Evolutionary conservation across 345 rosid species (phyloP), one percentile per base, ranked within the genome.

Genomic region (Triadica sebifera): DNA sequence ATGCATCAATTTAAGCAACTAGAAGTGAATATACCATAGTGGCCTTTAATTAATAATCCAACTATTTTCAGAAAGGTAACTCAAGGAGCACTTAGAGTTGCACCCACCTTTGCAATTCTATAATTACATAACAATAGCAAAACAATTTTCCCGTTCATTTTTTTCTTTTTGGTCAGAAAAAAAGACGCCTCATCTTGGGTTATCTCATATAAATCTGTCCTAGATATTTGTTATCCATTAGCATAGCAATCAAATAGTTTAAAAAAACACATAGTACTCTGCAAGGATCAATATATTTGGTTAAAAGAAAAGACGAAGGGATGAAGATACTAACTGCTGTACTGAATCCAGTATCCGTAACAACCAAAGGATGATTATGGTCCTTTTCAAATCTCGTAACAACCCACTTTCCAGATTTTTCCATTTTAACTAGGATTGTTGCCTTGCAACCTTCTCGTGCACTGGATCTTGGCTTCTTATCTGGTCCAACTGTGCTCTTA

Each of bases 361-460:
- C 73, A 74, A 84, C 84, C 71, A 91, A 86, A 69, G 92, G 88
- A 80, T 91, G 97, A 75, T 88, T 91, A 76, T 91, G 97, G 73
- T 87, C 91, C 81, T 84, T 91, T 24, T 77, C 90, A 73, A 91
- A 91, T 88, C 93, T 89, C 19, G 97, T 85, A 41, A 91, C 91
- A 59, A 87, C 84, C 97, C 97, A 91, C 82, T 89, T 91, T 74
- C 90, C 93, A 24, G 89, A 85, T 77, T 88, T 91, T 72, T 91
- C 93, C 90, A 89, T 85, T 80, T 91, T 91, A 20, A 89, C 88
- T 64, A 91, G 78, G 75, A 91, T 88, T 13, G 91, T 91, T 45
- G 97, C 97, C 65, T 89, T 91, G 82, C 97, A 91, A 64, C 97
- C 97, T 84, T 91, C 97, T 65, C 97, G 85, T 41, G 92, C 85